These are phyloP conservation scores for Chlorella sp. DNA, from an alignment of 139 green algal genomes.

Conservation along the genomic window DNA sequence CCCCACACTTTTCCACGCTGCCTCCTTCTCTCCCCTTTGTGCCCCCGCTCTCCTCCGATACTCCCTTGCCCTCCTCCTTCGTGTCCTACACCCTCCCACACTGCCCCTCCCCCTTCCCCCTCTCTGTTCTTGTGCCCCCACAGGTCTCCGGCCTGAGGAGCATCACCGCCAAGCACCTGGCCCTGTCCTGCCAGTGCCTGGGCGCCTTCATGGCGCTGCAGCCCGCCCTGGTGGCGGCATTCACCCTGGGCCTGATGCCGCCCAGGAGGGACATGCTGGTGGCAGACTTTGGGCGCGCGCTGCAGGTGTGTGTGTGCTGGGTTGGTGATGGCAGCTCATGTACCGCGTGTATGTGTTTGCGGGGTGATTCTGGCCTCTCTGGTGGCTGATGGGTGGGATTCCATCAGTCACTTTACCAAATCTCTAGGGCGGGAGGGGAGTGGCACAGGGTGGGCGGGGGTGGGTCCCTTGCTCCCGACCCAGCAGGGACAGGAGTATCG, in stretches of 20 bases:
- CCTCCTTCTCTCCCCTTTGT: neutral
- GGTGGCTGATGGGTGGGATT: too few species aligned
- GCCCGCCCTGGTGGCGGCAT: slow-evolving; percentile 50
- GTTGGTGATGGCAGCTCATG: too few species aligned
- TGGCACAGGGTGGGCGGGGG: too few species aligned
- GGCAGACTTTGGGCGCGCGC: slow-evolving; percentile 81
- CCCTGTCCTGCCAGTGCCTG: slow-evolving; percentile 72
- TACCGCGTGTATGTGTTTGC: neutral
- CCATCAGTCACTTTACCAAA: too few species aligned
- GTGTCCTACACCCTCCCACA: too few species aligned
- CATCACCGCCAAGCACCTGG: slow-evolving; percentile 95
- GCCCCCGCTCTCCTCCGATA: neutral
- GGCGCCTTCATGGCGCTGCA: slow-evolving; percentile 61
- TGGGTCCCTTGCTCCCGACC: neutral
- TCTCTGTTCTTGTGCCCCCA: neutral
- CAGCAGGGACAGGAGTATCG: neutral
- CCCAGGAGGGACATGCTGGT: slow-evolving; percentile 67
- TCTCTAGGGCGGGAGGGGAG: too few species aligned
- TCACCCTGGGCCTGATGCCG: slow-evolving; percentile 61
- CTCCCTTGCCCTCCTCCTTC: neutral
- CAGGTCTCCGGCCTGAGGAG: slow-evolving; percentile 84
- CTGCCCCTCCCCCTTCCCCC: too few species aligned
- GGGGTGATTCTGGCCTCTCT: neutral
- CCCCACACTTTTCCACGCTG: too few species aligned
- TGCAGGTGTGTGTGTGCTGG: slow-evolving; percentile 55